These are phyloP conservation scores for Coniochaeta prunicola DNA, from an alignment of 2,329 filamentous ascomycete species.

Conservation along the genomic window DNA sequence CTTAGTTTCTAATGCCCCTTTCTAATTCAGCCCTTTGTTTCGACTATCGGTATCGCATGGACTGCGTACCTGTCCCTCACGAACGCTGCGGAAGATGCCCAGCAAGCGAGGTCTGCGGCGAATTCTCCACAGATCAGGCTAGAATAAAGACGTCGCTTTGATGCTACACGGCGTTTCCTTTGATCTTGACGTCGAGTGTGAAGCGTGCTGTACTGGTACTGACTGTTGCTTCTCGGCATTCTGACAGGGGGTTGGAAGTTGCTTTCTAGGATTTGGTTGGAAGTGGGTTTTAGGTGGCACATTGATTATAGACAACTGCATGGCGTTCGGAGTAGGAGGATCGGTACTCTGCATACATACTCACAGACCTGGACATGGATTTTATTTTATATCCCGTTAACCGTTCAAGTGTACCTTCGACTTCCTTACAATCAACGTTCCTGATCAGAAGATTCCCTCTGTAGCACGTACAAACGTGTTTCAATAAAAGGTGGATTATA, in stretches of 20 bases:
- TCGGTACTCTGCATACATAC: not conserved
- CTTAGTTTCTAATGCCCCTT: not conserved
- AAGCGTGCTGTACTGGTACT: not conserved
- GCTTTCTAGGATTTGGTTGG: not conserved
- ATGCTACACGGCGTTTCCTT: too few relatives aligned
- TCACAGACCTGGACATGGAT: not conserved
- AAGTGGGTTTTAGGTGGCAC: not conserved
- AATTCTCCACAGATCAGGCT: not conserved
- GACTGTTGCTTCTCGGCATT: not conserved
- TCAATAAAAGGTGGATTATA: too few relatives aligned
- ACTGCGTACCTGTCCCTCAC: constrained; percentile 91
- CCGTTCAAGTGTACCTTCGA: not conserved
- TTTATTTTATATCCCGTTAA: not conserved
- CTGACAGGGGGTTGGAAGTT: not conserved
- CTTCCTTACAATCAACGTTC: not conserved
- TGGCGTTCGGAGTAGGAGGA: not conserved
- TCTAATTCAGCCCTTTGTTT: constrained; percentile 76
- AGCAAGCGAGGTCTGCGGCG: constrained; percentile 10
- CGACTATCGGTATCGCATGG: constrained; percentile 93
- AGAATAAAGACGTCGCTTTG: not conserved
- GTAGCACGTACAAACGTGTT: too few relatives aligned
- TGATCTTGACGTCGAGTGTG: not conserved
- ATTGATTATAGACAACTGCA: not conserved
- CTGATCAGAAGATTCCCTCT: not conserved
- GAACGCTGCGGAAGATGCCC: constrained; percentile 72